Evolutionary conservation across 805 yeast genomes (phyloP), one percentile per base, ranked within the genome.

Genomic region (Candida ipomoeae): DNA sequence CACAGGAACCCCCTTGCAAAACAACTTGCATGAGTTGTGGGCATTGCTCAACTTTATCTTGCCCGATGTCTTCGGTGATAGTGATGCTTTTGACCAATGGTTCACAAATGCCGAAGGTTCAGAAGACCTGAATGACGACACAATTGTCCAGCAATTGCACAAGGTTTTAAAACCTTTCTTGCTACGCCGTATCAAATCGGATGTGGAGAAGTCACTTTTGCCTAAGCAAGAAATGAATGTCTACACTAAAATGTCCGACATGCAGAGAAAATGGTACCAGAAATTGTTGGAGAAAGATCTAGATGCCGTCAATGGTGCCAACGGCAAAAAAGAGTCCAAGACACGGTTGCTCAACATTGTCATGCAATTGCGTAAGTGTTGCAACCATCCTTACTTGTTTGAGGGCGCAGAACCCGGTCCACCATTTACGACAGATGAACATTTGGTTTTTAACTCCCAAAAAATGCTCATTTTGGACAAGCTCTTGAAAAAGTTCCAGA

Each of bases 381-480:
- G 92, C 69, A 87, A 87, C 60, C 95, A 87, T 68, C 95, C 95
- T 13, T 87, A 87, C 62, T 68, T 87, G 37, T 87, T 87, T 60
- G 94, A 87, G 64, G 95, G 95, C 40, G 94, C 92, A 1, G 95
- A 87, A 62, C 94, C 94, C 0, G 95, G 95, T 11, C 95, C 95
- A 17, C 95, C 95, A 20, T 87, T 74, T 59, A 87, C 94, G 7
- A 87, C 92, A 0, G 95, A 87, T 65, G 94, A 87, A 63, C 95
- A 87, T 69, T 73, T 87, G 63, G 83, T 87, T 33, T 84, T 66
- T 65, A 87, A 87, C 63, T 77, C 90, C 3, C 84, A 83, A 49
- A 87, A 87, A 62, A 76, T 87, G 77, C 75, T 83, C 44, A 84
- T 87, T 21, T 70, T 87, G 61, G 95, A 87, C 63, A 80, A 81